Percentiles rank a stretch among this genome's conserved stretches.
Conservation (phyloP, 371 early-diverging fungal species). For the Mucor saturninus region DNA sequence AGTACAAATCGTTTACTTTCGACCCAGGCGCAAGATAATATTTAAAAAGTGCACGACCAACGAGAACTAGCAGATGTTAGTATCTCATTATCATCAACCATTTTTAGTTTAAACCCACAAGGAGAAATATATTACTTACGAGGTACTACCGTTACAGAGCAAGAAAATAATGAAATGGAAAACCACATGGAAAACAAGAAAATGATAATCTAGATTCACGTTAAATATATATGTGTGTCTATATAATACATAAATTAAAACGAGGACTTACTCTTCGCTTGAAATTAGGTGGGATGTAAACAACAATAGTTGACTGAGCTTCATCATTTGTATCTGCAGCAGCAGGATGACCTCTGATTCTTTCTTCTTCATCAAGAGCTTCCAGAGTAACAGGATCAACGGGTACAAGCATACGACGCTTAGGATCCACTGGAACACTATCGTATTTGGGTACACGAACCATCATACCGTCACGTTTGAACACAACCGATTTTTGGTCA, state of each 20-base stretch:
- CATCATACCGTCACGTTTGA: constrained; percentile 65
- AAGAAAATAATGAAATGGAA: constrained; percentile 51
- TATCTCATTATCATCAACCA: constrained; percentile 4
- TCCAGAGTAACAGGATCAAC: constrained; percentile 65
- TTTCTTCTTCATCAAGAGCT: constrained; percentile 65
- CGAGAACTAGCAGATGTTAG: constrained; percentile 38
- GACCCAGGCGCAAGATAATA: constrained; percentile 37
- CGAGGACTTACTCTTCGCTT: constrained; percentile 41
- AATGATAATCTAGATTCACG: constrained; percentile 24
- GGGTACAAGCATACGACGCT: constrained; percentile 75
- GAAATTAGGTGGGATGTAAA: constrained; percentile 74
- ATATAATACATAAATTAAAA: not conserved
- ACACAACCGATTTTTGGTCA: constrained; percentile 52
- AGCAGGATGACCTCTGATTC: constrained; percentile 59
- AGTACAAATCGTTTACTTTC: constrained; percentile 64
- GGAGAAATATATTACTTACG: constrained; percentile 38
- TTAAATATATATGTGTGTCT: no score
- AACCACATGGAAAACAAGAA: constrained; percentile 62
- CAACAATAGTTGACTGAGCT: constrained; percentile 56
- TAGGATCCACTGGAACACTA: constrained; percentile 69
- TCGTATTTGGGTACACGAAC: constrained; percentile 77
- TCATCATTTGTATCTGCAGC: constrained; percentile 54
- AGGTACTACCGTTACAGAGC: constrained; percentile 56
- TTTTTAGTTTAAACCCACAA: constrained; percentile 2
- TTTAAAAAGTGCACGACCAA: constrained; percentile 55